Base-by-base conservation (phyloP, 108 stramenopile species). In the Pseudonitzschia delicatissima region DNA sequence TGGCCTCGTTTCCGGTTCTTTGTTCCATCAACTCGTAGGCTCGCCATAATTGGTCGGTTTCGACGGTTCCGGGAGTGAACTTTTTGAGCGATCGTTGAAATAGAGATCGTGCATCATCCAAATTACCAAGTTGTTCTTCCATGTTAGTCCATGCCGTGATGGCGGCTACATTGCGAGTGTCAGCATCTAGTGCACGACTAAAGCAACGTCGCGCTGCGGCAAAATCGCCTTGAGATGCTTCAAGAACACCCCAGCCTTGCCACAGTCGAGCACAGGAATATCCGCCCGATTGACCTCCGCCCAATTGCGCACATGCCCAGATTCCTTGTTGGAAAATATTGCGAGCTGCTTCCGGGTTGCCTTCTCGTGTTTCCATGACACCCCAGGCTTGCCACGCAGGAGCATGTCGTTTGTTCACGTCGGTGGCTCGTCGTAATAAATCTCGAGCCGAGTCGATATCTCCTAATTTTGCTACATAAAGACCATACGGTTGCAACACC, bases 241-340 rank as follows among this genome's bases (percentile, higher is more conserved):
- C 93, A 52, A 94, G 71, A n/a, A 89, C 78, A 44, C 93, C 93
- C 93, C 93, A 94, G 18, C 90, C 93, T 69, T 94, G 93, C 93
- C 93, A 94, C 8, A 94, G 70, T 35, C 87, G 80, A 9, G 93
- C 93, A 57, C 93, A 94, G 32, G 65, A 51, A 35, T 90, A 77
- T 49, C 93, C 93, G 23, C 93, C 93, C 40, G 90, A 91, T 47
- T 91, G 87, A 25, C 87, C 85, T 28, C 93, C 93, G 0, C 80
- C 71, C 23, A 88, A 59, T 42, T 86, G 88, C 18, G 93, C 88
- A 63, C 93, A 94, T 2, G 87, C 72, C 93, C 93, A 94, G 42
- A 94, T 94, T 11, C 93, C 93, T 64, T 94, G 84, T 72, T 94
- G 93, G 53, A 94, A 94, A 27, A 94, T 78, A 51, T 82, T 78